Evolutionary conservation across 2,329 filamentous ascomycete genomes (phyloP), one percentile per base, ranked within the genome.

Genomic region (Aschersonia sp.): DNA sequence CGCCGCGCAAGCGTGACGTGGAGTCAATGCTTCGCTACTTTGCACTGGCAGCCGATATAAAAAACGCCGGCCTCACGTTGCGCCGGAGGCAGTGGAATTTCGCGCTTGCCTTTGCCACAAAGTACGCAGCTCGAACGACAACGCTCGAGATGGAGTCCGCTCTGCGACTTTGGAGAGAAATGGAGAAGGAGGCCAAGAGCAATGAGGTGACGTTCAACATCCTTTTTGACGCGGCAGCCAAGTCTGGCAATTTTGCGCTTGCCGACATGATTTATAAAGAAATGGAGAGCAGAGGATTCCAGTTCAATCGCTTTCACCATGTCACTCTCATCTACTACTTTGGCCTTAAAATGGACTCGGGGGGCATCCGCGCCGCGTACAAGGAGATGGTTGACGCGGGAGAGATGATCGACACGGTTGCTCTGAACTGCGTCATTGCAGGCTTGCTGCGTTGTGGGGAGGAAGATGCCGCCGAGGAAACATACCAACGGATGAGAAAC

Each of bases 161-260:
- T 0, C 70, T 98, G 44, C 75, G 79, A 45, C 65, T 94, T 30
- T 98, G 91, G 89, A 80, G 78, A 53, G 81, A 92, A 56, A 97
- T 97, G 89, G 92, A 98, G 63, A 73, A 77, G 44, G 68, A 78
- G 4, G 80, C 81, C 2, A 74, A 77, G 1, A 63, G 88, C 38
- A 85, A 84, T 55, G 73, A 79, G 45, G 82, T 89, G n/a, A 94
- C 91, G 0, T 94, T 98, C 65, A 95, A 92, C 59, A 84, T 96
- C 44, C 74, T 98, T 9, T 96, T 95, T 56, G 85, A 96, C 59
- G 77, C 88, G 9, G 88, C 92, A 1, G 78, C 87, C 55, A 94
- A 92, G 62, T 80, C 87, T 0, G 85, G 85, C 40, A 92, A 94
- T 58, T 94, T 85, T 54, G 71, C 72, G 1, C 76, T 97, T 29